Evolutionary conservation across 2,329 filamentous ascomycete species (phyloP).

Genomic region (Cytospora schulzeri): DNA sequence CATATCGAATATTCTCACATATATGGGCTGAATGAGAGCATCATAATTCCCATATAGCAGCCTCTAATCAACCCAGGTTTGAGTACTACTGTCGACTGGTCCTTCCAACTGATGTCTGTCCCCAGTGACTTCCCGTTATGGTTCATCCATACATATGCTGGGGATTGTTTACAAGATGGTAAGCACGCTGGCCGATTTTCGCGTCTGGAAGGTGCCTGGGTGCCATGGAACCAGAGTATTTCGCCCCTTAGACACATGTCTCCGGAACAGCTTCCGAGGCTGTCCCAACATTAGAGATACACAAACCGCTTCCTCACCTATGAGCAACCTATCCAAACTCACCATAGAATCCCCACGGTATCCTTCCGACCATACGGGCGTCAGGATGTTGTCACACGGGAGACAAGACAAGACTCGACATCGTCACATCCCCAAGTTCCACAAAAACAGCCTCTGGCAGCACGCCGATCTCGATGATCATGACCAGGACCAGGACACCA

Average conservation of each 20-base stretch:
- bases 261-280: background rate
- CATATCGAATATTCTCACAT: background rate
- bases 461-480: constrained; percentile 11
- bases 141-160: background rate
- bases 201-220: background rate
- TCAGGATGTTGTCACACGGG: constrained; percentile 7
- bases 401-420: background rate
- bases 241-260: background rate
- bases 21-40: background rate
- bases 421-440: constrained; percentile 4
- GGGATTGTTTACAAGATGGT: background rate
- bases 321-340: background rate
- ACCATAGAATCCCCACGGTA: background rate
- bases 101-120: background rate
- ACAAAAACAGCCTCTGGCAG: constrained; percentile 16
- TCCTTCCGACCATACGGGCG: background rate
- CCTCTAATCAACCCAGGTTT: too few relatives aligned
- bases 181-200: background rate
- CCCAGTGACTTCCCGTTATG: background rate
- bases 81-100: background rate
- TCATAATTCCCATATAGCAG: background rate
- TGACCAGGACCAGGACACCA: constrained; percentile 8
- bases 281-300: background rate
- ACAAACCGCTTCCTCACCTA: constrained; percentile 1
- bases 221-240: background rate